Evolutionary conservation across 352 stramenopile genomes (phyloP).

Genomic region (Globisporangium cylindrosporum): DNA sequence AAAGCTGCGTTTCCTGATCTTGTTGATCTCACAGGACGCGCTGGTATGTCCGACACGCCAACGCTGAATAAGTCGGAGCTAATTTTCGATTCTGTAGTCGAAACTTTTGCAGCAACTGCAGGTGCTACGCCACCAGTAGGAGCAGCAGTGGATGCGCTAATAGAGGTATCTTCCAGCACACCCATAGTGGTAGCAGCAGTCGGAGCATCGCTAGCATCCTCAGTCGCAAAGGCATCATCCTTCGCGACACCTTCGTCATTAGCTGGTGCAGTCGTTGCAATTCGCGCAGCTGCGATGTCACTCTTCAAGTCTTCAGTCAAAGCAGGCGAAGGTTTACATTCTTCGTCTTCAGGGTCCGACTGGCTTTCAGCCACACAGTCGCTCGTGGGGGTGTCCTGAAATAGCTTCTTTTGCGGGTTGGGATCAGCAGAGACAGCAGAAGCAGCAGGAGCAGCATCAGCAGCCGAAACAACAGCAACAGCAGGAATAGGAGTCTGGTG

Average conservation of each 20-base stretch:
- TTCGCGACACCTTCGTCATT: not conserved
- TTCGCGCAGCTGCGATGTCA: not conserved
- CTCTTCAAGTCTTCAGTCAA: slow-evolving; percentile 11
- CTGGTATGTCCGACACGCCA: not conserved
- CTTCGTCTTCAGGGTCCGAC: slow-evolving; percentile 27
- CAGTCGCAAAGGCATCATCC: not conserved
- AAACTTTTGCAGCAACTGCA: not conserved
- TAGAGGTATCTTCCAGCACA: not conserved
- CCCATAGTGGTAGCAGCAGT: not conserved
- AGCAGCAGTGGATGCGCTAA: not conserved
- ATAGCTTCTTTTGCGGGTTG: slow-evolving; percentile 18
- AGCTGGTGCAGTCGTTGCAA: not conserved
- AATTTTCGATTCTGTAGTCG: not conserved
- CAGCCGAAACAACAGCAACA: not conserved
- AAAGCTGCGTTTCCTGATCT: slow-evolving; percentile 19
- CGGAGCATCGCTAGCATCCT: not conserved
- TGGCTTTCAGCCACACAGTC: slow-evolving; percentile 37
- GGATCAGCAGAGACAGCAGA: not conserved
- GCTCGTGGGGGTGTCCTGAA: slow-evolving; percentile 20
- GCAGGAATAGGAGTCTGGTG: not conserved
- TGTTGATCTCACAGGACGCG: not conserved
- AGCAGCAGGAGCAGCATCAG: not conserved
- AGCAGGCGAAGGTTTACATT: slow-evolving; percentile 3
- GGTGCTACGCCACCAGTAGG: not conserved
- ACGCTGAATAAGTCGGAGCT: slow-evolving; percentile 19